Percentiles rank a stretch among this genome's conserved stretches.
Evolutionary conservation across 148 eudicot species (phyloP).

Genomic region (Vaccinium macrocarpon): DNA sequence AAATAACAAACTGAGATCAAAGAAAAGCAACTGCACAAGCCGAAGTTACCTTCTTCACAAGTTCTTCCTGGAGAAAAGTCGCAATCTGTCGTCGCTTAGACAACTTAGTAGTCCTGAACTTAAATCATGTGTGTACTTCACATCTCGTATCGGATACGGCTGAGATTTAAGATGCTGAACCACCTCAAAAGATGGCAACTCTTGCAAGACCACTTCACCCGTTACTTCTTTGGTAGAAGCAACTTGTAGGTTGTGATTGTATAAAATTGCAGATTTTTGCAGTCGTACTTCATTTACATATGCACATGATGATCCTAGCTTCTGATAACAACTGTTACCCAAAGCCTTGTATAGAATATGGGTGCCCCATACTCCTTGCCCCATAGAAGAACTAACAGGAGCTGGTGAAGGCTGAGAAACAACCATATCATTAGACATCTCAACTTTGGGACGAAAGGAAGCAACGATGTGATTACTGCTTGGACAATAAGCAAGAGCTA

Average conservation of each 20-base stretch:
- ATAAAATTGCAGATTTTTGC: constrained; percentile 64
- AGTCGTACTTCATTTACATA: constrained; percentile 65
- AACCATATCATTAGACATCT: constrained; percentile 26
- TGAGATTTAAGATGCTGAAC: constrained; percentile 40
- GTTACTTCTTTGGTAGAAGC: constrained; percentile 68
- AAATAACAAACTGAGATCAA: not conserved
- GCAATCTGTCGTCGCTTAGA: constrained; percentile 40
- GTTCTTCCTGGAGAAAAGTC: constrained; percentile 27
- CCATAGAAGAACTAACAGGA: constrained; percentile 32
- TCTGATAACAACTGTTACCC: constrained; percentile 35
- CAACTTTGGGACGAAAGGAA: constrained; percentile 83
- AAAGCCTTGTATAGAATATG: constrained; percentile 49
- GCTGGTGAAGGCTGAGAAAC: constrained; percentile 49
- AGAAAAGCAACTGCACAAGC: not conserved
- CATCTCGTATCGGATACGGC: constrained; percentile 55
- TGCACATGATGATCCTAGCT: constrained; percentile 46
- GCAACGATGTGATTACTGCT: constrained; percentile 55
- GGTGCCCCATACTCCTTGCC: constrained; percentile 55
- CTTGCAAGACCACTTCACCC: constrained; percentile 55
- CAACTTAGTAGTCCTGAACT: constrained; percentile 34
- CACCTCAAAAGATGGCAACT: constrained; percentile 48
- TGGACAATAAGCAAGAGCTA: constrained; percentile 71
- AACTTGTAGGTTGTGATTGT: constrained; percentile 35
- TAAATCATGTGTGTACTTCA: constrained; percentile 28
- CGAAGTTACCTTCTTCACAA: constrained; percentile 25